Percentiles rank a stretch among this genome's conserved stretches.
These are phyloP conservation scores for Beauveria pseudobassiana DNA, from an alignment of 2,329 filamentous ascomycete species.

Conservation along the genomic window DNA sequence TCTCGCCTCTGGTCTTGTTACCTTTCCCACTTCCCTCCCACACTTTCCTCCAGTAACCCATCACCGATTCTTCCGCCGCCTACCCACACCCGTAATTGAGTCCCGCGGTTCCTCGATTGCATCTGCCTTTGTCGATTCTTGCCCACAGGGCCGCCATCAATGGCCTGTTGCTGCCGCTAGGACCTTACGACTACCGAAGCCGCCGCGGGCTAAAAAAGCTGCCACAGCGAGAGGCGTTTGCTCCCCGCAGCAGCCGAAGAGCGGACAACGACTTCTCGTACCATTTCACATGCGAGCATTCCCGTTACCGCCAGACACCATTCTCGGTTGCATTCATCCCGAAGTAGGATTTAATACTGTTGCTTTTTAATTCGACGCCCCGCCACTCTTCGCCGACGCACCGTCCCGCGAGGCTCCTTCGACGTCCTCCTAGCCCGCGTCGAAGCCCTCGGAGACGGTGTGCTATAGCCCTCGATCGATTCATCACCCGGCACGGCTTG, in stretches of 20 bases:
- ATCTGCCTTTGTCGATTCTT: not conserved
- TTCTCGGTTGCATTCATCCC: not conserved
- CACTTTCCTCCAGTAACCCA: not conserved
- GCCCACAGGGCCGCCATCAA: not conserved
- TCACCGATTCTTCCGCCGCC: conserved; percentile 10
- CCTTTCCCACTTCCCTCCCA: conserved; percentile 8
- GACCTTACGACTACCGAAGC: conserved; percentile 29
- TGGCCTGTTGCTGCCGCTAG: conserved; percentile 50
- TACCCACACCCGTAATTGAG: not conserved
- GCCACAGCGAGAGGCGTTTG: not conserved
- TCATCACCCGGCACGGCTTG: not conserved
- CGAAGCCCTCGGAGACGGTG: conserved; percentile 15
- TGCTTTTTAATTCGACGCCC: not conserved
- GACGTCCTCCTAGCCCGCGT: conserved; percentile 7
- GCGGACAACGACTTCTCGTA: not conserved
- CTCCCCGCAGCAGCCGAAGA: conserved; percentile 10
- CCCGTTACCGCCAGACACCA: not conserved
- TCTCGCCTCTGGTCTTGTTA: conserved; percentile 17
- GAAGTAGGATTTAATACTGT: not conserved
- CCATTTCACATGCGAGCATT: not conserved
- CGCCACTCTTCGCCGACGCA: not conserved
- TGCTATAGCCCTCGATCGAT: not conserved
- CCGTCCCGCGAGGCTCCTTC: conserved; percentile 15
- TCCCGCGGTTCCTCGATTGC: not conserved
- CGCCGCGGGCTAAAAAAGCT: conserved; percentile 25